phyloP scores from a whole-genome alignment of 306 rosid genomes.

The Casuarina cunninghamiana region DNA sequence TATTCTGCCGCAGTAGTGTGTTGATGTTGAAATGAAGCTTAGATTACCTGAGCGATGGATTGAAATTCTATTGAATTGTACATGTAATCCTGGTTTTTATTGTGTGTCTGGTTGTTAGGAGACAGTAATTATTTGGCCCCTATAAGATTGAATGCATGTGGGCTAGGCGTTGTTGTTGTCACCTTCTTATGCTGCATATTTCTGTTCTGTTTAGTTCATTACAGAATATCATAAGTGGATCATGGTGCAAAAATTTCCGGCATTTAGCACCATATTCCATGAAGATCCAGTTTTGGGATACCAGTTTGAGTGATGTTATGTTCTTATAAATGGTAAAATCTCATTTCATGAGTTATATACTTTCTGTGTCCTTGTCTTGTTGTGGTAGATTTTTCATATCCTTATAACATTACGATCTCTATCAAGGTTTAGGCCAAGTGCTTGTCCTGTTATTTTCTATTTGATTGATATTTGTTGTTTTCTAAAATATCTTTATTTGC shows the following conservation, averaged over 20 bases:
- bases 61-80: no score
- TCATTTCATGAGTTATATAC: background rate
- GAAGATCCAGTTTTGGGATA: background rate
- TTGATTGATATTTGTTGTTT: slow-evolving; percentile 14
- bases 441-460: background rate
- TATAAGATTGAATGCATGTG: background rate
- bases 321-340: no score
- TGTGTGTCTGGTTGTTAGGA: background rate
- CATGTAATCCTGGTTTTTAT: no score
- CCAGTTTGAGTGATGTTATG: no score
- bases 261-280: background rate
- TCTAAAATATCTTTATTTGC: slow-evolving; percentile 1
- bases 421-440: background rate
- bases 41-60: no score
- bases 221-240: background rate
- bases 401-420: background rate
- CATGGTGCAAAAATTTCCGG: no score
- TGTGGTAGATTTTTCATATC: background rate
- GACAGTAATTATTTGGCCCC: background rate
- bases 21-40: background rate
- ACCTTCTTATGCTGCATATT: background rate
- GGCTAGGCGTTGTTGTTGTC: background rate
- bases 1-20: background rate
- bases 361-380: background rate
- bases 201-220: background rate